Conservation (phyloP, 1,139 yeast genomes). For the Suhomyces taliae region DNA sequence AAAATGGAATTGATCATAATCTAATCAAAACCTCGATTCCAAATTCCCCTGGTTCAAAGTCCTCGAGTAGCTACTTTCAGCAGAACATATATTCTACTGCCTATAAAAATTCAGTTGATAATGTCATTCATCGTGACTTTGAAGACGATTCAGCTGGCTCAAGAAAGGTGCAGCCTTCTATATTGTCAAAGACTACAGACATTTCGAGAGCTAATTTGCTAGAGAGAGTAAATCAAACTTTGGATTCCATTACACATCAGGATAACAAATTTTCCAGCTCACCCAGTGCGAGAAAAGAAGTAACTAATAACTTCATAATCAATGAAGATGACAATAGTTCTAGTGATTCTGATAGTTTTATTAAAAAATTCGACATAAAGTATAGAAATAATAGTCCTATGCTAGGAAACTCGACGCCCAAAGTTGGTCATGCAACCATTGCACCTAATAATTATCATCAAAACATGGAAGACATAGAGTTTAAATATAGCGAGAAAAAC, state of each 20-base stretch:
- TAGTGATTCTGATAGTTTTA: constrained; percentile 13
- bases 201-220: constrained; percentile 16
- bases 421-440: not conserved
- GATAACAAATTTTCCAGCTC: not conserved
- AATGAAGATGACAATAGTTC: constrained; percentile 1
- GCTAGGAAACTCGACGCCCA: constrained; percentile 14
- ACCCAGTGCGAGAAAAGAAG: not conserved
- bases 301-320: not conserved
- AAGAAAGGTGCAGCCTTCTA: not conserved
- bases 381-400: constrained; percentile 12
- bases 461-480: too few relatives aligned
- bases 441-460: too few relatives aligned
- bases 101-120: not conserved
- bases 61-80: not conserved
- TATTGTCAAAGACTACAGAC: constrained; percentile 2
- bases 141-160: not conserved
- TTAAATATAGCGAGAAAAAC: too few relatives aligned
- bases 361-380: constrained; percentile 6
- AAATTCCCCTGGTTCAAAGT: not conserved
- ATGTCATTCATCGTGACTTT: not conserved
- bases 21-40: not conserved
- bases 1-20: not conserved
- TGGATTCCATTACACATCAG: constrained; percentile 15
- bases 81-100: not conserved
- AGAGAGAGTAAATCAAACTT: constrained; percentile 18